Evolutionary conservation across 2,329 filamentous ascomycete genomes (phyloP).

Genomic region (Orbilia blumenaviensis): DNA sequence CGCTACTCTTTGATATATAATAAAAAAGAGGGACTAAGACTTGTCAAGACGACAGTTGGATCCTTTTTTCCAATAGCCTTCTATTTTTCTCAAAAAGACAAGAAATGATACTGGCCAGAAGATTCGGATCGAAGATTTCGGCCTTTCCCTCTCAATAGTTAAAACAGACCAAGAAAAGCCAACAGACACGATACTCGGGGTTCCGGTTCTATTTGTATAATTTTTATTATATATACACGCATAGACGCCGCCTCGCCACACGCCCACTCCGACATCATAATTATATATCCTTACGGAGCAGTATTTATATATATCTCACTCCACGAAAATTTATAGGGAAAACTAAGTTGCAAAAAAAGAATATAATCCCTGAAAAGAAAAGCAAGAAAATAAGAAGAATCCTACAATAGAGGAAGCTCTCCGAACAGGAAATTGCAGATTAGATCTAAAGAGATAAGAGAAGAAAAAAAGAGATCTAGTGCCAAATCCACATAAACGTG

Average conservation of each 20-base stretch:
- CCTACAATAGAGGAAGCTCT: background rate
- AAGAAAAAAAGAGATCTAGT: background rate
- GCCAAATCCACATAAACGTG: slow-evolving; percentile 1
- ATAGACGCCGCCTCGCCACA: slow-evolving; percentile 17
- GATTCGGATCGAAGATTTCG: slow-evolving; percentile 18
- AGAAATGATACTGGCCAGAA: slow-evolving; percentile 36
- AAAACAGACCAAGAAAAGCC: background rate
- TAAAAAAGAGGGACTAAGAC: background rate
- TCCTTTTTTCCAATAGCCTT: background rate
- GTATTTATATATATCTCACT: background rate
- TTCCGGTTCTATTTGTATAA: background rate
- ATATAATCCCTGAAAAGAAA: background rate
- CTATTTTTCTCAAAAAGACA: background rate
- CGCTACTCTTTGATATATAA: background rate
- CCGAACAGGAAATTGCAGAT: slow-evolving; percentile 23
- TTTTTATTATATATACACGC: background rate
- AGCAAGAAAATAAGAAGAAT: background rate
- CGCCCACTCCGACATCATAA: slow-evolving; percentile 27
- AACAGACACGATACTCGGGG: slow-evolving; percentile 1
- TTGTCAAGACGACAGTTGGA: background rate
- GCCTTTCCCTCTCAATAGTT: slow-evolving; percentile 33
- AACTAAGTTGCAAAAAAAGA: too few relatives aligned
- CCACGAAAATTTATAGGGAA: slow-evolving; percentile 29
- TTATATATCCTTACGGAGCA: too few relatives aligned
- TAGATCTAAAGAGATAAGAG: slow-evolving; percentile 41